Evolutionary conservation across 495 filamentous ascomycete species (phyloP), one percentile per base, ranked within the genome.

Genomic region (Pseudevernia furfuracea): DNA sequence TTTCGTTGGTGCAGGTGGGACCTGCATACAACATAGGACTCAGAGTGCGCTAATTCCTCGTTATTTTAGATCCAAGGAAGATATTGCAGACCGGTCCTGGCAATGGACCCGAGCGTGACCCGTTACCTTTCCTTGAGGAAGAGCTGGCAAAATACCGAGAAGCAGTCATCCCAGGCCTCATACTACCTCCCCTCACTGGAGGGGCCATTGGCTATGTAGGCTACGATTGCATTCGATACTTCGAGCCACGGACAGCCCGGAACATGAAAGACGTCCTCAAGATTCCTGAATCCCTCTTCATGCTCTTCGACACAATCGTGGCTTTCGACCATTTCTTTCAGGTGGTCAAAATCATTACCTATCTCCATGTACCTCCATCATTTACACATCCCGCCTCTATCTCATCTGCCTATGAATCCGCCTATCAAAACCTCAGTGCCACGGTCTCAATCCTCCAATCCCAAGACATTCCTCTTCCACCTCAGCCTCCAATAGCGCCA

Each of bases 191-290:
- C 38, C 75, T 97, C 72, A 91, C 87, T 1, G 95, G 91, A 57
- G 94, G 95, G 41, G 94, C 93, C 4, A 88, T 98, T 71, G 94
- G 94, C 63, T 98, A 97, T 72, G 89, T 98, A 8, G 91, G 91
- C 46, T 98, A 97, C 73, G 94, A 98, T 74, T 98, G 94, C 75
- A 89, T 98, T 66, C 85, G 86, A 72, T 98, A 98, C 75, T 98
- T 98, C 67, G 94, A 98, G 78, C 94, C 94, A 38, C 91, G 89
- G 79, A 96, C 94, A 1, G 85, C 84, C 23, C 84, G 92, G 49
- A 83, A 87, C 5, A 85, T 96, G 79, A 89, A 93, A 75, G 94
- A 98, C 77, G 79, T 93, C 4, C 81, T 97, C 23, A 77, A 87
- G 52, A 88, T 96, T 25, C 94, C 94, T 3, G 94, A 98, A 77